phyloP scores from a whole-genome alignment of 257 asterid genomes.

The Fraxinus quadrangulata region DNA sequence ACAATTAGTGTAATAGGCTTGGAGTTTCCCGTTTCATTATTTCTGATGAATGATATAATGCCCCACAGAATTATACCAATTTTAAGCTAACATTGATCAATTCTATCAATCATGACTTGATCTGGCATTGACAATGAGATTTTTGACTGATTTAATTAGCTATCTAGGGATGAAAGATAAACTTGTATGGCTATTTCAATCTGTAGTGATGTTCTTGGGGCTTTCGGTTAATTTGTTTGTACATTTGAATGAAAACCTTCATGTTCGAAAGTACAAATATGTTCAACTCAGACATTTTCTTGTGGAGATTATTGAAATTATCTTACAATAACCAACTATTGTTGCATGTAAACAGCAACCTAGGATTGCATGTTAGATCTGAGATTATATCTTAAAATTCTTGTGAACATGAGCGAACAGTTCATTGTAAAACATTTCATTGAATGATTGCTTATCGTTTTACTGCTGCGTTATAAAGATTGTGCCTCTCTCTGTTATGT shows the following conservation, averaged over 20 bases:
- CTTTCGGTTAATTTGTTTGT: neutral
- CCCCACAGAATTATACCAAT: neutral
- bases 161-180: neutral
- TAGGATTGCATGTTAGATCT: neutral
- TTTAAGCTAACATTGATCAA: neutral
- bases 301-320: neutral
- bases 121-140: neutral
- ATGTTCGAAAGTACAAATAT: neutral
- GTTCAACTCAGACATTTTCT: neutral
- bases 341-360: neutral
- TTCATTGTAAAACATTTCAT: neutral
- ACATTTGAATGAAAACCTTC: neutral
- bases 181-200: neutral
- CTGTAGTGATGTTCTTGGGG: neutral
- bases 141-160: neutral
- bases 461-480: neutral
- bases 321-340: neutral
- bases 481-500: neutral
- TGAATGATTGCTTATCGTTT: neutral
- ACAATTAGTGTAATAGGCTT: neutral
- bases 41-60: neutral
- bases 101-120: neutral
- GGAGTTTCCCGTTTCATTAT: neutral
- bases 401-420: neutral
- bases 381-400: neutral